phyloP scores from a whole-genome alignment of 306 rosid species.

The Erythrophleum fordii region DNA sequence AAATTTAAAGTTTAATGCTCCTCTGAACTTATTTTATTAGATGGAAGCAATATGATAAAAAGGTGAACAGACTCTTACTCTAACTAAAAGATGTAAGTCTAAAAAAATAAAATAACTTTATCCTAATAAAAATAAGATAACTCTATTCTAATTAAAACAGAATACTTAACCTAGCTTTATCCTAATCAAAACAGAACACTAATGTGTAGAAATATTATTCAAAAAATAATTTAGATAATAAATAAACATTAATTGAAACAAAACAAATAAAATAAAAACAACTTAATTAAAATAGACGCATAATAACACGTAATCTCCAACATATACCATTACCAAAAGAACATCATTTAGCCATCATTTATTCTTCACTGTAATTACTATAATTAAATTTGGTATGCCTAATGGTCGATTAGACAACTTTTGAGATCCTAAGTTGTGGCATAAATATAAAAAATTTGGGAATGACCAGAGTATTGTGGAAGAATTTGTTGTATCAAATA shows the following conservation, averaged over 20 bases:
- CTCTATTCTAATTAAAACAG: not conserved
- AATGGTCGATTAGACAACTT: not conserved
- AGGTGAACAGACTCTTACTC: not conserved
- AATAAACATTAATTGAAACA: too few species aligned
- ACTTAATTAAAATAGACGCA: not conserved
- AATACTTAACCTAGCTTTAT: not conserved
- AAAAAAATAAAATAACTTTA: not conserved
- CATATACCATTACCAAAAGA: not conserved
- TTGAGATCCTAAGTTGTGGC: not conserved
- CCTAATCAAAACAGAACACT: not conserved
- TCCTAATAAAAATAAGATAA: not conserved
- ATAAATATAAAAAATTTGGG: not conserved
- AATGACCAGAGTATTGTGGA: not conserved
- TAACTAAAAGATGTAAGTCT: not conserved
- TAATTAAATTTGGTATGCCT: not conserved
- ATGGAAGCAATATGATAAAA: not conserved
- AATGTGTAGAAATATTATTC: not conserved
- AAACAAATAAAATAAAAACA: too few species aligned
- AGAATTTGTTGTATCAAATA: not conserved
- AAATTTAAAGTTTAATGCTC: not conserved
- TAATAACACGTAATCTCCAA: not conserved
- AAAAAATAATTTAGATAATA: not conserved
- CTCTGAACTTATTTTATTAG: not conserved
- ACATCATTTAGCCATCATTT: not conserved
- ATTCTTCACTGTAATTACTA: not conserved